Evolutionary conservation across 768 basidiomycete species (phyloP).

Genomic region (Xerocomellus chrysenteron): DNA sequence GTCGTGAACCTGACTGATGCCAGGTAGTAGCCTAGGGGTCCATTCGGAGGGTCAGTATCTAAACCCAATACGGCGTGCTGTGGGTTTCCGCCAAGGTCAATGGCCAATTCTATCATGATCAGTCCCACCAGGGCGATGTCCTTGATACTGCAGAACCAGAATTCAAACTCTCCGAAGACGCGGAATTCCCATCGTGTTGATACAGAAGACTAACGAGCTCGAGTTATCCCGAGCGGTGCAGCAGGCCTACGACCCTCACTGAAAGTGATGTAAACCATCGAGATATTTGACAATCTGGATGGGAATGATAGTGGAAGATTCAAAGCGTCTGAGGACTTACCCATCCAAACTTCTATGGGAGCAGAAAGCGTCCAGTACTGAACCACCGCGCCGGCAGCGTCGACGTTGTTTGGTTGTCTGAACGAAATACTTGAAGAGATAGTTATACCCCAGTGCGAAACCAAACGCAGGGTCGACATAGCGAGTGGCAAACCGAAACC

Average conservation of each 20-base stretch:
- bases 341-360: constrained; percentile 56
- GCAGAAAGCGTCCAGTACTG: constrained; percentile 47
- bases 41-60: constrained; percentile 39
- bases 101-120: constrained; percentile 47
- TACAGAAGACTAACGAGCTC: constrained; percentile 41
- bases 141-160: constrained; percentile 50
- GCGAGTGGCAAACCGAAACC: constrained; percentile 58
- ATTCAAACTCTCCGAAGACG: constrained; percentile 57
- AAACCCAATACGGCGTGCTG: constrained; percentile 43
- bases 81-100: constrained; percentile 53
- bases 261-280: constrained; percentile 58
- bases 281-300: constrained; percentile 5
- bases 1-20: constrained; percentile 32
- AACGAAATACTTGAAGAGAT: constrained; percentile 60
- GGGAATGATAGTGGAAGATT: background rate
- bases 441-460: constrained; percentile 51
- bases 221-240: background rate
- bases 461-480: constrained; percentile 69
- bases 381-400: constrained; percentile 56
- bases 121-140: constrained; percentile 43
- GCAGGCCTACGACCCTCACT: constrained; percentile 36
- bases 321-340: constrained; percentile 31
- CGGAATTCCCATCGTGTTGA: constrained; percentile 63
- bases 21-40: constrained; percentile 24
- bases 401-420: constrained; percentile 65